These are phyloP conservation scores for Heritiera fomes DNA, from an alignment of 345 rosid genomes.

Conservation along the genomic window DNA sequence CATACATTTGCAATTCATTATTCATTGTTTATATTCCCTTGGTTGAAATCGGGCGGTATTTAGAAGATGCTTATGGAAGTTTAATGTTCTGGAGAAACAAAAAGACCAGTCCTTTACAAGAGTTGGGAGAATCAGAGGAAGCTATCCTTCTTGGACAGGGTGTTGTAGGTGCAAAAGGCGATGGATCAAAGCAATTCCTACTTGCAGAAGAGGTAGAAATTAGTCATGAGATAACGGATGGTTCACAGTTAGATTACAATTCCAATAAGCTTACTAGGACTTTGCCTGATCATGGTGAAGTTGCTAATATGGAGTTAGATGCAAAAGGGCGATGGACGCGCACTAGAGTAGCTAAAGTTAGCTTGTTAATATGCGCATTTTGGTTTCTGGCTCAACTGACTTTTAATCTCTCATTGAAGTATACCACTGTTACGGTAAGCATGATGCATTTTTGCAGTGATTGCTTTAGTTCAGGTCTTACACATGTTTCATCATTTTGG, in stretches of 20 bases:
- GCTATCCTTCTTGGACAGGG: slow-evolving; percentile 61
- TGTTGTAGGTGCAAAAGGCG: slow-evolving; percentile 30
- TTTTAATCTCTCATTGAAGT: slow-evolving; percentile 87
- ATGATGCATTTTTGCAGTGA: neutral
- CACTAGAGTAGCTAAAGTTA: slow-evolving; percentile 74
- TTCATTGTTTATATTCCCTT: slow-evolving; percentile 80
- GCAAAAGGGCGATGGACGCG: slow-evolving; percentile 90
- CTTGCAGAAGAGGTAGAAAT: slow-evolving; percentile 41
- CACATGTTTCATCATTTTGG: neutral
- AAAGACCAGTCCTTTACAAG: slow-evolving; percentile 37
- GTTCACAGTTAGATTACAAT: slow-evolving; percentile 26
- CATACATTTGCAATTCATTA: slow-evolving; percentile 91
- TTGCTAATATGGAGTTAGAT: slow-evolving; percentile 46
- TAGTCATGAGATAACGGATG: slow-evolving; percentile 31
- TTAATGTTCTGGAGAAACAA: slow-evolving; percentile 63
- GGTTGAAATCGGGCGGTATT: slow-evolving; percentile 62
- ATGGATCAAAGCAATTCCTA: slow-evolving; percentile 27
- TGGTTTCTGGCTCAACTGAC: slow-evolving; percentile 94
- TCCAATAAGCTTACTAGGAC: slow-evolving; percentile 31
- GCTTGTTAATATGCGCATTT: slow-evolving; percentile 79
- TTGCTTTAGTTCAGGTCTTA: slow-evolving; percentile 1
- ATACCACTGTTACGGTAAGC: slow-evolving; percentile 87
- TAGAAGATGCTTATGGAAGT: slow-evolving; percentile 74
- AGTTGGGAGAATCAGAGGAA: slow-evolving; percentile 65
- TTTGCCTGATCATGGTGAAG: slow-evolving; percentile 29